phyloP scores from a whole-genome alignment of 2,329 filamentous ascomycete species.

The Clonostachys byssicola region DNA sequence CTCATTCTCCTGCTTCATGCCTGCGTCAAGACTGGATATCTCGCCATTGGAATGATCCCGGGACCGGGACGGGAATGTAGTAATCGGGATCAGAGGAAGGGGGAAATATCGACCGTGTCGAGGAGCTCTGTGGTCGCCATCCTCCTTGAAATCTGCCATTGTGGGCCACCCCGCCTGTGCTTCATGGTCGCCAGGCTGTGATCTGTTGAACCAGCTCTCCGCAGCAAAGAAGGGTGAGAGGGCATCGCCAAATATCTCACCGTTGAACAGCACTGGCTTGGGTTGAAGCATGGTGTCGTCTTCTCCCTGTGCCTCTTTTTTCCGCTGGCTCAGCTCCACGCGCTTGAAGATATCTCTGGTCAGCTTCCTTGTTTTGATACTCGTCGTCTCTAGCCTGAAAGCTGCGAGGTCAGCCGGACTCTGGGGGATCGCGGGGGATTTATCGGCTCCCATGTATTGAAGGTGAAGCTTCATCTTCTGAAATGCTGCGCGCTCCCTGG shows the following conservation, averaged over 20 bases:
- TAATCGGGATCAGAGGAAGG: constrained; percentile 17
- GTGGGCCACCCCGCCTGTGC: constrained; percentile 23
- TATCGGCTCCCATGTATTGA: constrained; percentile 24
- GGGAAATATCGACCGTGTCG: constrained; percentile 21
- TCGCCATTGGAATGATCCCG: constrained; percentile 2
- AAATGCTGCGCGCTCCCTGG: constrained; percentile 23
- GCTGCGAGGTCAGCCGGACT: constrained; percentile 24
- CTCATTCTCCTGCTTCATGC: constrained; percentile 17
- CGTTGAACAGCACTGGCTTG: constrained; percentile 12
- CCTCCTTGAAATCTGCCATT: constrained; percentile 26
- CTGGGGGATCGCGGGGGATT: constrained; percentile 29
- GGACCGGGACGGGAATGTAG: neutral
- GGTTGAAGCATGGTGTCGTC: constrained; percentile 1
- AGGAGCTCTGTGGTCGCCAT: constrained; percentile 19
- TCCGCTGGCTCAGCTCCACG: constrained; percentile 7
- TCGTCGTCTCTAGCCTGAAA: constrained; percentile 20
- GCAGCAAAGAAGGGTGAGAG: constrained; percentile 25
- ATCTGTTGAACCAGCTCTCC: constrained; percentile 23
- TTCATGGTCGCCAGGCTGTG: constrained; percentile 5
- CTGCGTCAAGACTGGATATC: constrained; percentile 10
- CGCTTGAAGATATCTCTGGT: constrained; percentile 9
- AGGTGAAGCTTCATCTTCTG: constrained; percentile 27
- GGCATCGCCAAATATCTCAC: constrained; percentile 16
- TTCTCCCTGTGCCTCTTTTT: constrained; percentile 4
- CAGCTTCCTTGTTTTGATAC: constrained; percentile 16